These are phyloP conservation scores for Lichtheimia ornata DNA, from an alignment of 371 early-diverging fungal species.

Conservation along the genomic window DNA sequence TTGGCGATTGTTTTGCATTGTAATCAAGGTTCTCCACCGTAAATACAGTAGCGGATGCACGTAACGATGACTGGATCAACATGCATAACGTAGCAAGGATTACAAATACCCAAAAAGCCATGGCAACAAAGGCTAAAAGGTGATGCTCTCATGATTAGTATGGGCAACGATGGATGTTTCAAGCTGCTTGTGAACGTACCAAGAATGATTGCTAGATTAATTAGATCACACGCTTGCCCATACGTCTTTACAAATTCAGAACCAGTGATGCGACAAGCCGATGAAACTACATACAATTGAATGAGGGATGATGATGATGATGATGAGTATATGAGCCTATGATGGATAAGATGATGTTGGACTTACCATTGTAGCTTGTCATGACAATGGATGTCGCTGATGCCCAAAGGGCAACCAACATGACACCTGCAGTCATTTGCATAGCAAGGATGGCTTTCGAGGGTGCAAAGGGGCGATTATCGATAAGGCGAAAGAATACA, in stretches of 20 bases:
- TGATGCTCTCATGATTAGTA: neutral
- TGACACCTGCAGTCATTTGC: constrained; percentile 21
- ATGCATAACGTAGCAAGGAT: constrained; percentile 14
- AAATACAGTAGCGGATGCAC: constrained; percentile 11
- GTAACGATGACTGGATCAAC: constrained; percentile 8
- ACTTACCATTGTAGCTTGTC: constrained; percentile 24
- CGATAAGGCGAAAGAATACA: constrained; percentile 11
- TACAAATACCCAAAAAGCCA: constrained; percentile 15
- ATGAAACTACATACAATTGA: constrained; percentile 12
- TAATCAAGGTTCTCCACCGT: constrained; percentile 11
- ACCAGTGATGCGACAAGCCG: constrained; percentile 12
- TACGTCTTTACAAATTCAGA: constrained; percentile 9
- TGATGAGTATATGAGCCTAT: neutral
- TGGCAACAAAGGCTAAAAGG: constrained; percentile 10
- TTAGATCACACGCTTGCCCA: constrained; percentile 15
- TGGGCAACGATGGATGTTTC: neutral
- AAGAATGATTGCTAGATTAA: constrained; percentile 15
- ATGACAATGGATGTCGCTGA: constrained; percentile 19
- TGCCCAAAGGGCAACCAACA: constrained; percentile 30
- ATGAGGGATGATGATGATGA: neutral
- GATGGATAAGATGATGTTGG: too few relatives aligned
- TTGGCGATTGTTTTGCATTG: constrained; percentile 4
- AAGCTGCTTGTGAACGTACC: constrained; percentile 7
- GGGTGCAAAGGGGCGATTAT: constrained; percentile 5
- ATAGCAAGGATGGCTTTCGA: constrained; percentile 14